Conservation (phyloP, 148 eudicot species). For the Chenopodium quinoa region DNA sequence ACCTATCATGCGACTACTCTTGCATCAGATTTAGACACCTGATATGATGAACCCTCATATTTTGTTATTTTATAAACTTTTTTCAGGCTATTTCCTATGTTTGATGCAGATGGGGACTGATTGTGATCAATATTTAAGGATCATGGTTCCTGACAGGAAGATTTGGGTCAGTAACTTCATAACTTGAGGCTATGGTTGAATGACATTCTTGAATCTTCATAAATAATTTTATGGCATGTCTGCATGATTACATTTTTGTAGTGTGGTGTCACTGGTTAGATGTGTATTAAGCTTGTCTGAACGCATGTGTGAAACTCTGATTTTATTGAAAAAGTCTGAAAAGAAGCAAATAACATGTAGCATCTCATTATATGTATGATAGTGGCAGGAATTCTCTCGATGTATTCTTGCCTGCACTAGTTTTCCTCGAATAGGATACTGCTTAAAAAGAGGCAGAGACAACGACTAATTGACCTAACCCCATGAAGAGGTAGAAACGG, state of each 20-base stretch:
- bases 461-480: slow-evolving; percentile 25
- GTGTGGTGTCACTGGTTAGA: background rate
- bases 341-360: slow-evolving; percentile 10
- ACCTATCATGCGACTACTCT: slow-evolving; percentile 14
- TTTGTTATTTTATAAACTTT: background rate
- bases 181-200: background rate
- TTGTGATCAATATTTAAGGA: background rate
- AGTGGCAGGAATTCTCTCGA: slow-evolving; percentile 16
- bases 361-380: slow-evolving; percentile 15
- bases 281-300: background rate
- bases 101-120: background rate
- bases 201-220: background rate
- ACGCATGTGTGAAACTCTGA: background rate
- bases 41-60: slow-evolving; percentile 9
- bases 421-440: slow-evolving; percentile 16
- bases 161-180: slow-evolving; percentile 16
- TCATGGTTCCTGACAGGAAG: background rate
- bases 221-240: background rate
- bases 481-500: slow-evolving; percentile 7
- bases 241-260: slow-evolving; percentile 7
- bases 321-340: background rate
- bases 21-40: slow-evolving; percentile 23
- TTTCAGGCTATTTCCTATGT: slow-evolving; percentile 5
- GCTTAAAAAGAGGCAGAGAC: slow-evolving; percentile 24
- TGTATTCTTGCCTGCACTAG: slow-evolving; percentile 26